Conservation (phyloP, 2,329 filamentous ascomycete species). For the Colletotrichum sojae region DNA sequence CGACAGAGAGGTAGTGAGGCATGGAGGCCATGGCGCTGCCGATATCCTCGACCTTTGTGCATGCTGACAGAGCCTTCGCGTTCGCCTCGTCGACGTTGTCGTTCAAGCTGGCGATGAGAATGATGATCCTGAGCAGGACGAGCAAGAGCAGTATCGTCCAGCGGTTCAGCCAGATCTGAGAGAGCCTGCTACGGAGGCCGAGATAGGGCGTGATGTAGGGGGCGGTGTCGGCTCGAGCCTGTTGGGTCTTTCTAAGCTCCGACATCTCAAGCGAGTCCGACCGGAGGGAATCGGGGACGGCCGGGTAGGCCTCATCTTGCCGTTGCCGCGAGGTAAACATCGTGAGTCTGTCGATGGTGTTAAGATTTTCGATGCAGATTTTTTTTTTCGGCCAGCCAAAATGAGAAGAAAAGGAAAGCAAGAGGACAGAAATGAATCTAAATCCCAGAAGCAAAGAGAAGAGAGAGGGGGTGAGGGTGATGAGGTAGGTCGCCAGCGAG, state of each 20-base stretch:
- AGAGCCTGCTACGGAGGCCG: constrained; percentile 88
- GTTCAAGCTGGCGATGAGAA: constrained; percentile 81
- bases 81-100: constrained; percentile 83
- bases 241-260: constrained; percentile 49
- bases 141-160: constrained; percentile 94
- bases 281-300: constrained; percentile 54
- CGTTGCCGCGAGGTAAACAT: constrained; percentile 55
- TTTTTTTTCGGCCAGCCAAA: constrained; percentile 26
- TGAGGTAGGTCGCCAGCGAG: constrained; percentile 2
- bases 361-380: constrained; percentile 30
- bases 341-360: constrained; percentile 49
- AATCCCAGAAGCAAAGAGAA: constrained; percentile 1
- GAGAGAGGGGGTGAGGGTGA: neutral
- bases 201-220: constrained; percentile 90
- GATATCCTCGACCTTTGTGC: constrained; percentile 91
- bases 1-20: constrained; percentile 92
- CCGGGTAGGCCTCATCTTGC: constrained; percentile 51
- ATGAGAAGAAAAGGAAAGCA: neutral
- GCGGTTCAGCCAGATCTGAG: constrained; percentile 97
- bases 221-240: constrained; percentile 67
- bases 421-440: neutral
- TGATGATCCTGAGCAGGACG: constrained; percentile 84
- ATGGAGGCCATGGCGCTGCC: constrained; percentile 98
- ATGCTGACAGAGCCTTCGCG: constrained; percentile 86
- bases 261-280: constrained; percentile 55